phyloP scores from a whole-genome alignment of 352 stramenopile species.

The Phytophthora melonis region DNA sequence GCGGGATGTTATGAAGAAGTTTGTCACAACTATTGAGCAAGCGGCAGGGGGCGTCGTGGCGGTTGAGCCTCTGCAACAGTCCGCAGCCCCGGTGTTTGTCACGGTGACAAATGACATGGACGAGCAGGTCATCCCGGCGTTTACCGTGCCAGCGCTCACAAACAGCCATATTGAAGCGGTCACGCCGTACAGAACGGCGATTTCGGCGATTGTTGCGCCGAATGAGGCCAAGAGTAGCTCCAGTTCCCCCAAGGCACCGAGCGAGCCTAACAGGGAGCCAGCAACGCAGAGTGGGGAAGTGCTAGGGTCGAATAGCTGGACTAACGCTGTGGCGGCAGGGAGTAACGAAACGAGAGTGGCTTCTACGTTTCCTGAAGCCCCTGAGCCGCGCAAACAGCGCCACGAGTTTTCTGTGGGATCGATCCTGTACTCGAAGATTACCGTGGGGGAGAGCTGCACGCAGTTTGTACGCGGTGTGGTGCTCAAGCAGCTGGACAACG shows the following conservation, averaged over 20 bases:
- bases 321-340: not conserved
- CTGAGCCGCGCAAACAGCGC: not conserved
- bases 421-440: constrained; percentile 57
- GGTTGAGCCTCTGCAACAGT: constrained; percentile 13
- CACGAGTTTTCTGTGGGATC: constrained; percentile 49
- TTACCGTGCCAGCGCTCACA: constrained; percentile 28
- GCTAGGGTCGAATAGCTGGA: not conserved
- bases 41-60: constrained; percentile 29
- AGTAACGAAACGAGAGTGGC: constrained; percentile 11
- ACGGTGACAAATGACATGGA: constrained; percentile 15
- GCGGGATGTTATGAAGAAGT: constrained; percentile 58
- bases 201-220: constrained; percentile 39
- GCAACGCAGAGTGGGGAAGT: not conserved
- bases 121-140: constrained; percentile 35
- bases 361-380: constrained; percentile 3
- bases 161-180: constrained; percentile 18
- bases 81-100: constrained; percentile 6
- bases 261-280: not conserved
- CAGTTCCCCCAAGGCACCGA: constrained; percentile 5
- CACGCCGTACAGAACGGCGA: constrained; percentile 41
- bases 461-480: constrained; percentile 61
- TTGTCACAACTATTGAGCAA: constrained; percentile 39
- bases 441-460: constrained; percentile 40
- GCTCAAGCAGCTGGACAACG: constrained; percentile 48
- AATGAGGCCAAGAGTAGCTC: constrained; percentile 1